Conservation (phyloP, 805 yeast species). For the Hermanozyma aechmeae region DNA sequence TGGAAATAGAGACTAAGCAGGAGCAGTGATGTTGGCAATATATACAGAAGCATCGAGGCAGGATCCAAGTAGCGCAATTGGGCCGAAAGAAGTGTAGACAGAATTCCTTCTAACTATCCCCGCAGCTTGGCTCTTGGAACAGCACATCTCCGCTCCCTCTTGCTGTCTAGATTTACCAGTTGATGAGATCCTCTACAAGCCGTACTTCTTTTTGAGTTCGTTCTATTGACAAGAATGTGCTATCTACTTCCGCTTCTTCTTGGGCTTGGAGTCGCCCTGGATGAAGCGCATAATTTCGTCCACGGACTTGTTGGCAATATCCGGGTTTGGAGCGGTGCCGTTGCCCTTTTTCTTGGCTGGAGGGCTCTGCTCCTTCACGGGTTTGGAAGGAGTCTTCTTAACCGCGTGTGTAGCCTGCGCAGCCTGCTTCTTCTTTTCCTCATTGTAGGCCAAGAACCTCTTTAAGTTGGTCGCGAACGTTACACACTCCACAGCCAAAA, state of each 20-base stretch:
- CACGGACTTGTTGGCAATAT: conserved; percentile 53
- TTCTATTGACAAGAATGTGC: too few relatives aligned
- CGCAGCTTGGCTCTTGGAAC: too few relatives aligned
- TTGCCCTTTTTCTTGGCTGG: conserved; percentile 9
- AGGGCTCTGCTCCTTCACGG: conserved; percentile 11
- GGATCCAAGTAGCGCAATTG: too few relatives aligned
- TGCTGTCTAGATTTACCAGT: too few relatives aligned
- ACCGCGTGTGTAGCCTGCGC: conserved; percentile 10
- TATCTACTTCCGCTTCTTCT: conserved; percentile 10
- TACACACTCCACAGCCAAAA: conserved; percentile 56
- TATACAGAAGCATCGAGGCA: too few relatives aligned
- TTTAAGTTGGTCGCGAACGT: conserved; percentile 54
- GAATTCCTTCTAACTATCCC: too few relatives aligned
- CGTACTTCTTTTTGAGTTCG: too few relatives aligned
- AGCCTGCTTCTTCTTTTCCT: conserved; percentile 20
- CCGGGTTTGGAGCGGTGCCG: conserved; percentile 32
- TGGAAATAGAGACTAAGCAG: conserved; percentile 4
- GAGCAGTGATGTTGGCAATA: background rate
- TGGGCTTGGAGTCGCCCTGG: conserved; percentile 39
- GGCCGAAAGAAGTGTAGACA: too few relatives aligned
- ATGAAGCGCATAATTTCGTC: conserved; percentile 68
- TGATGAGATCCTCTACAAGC: too few relatives aligned
- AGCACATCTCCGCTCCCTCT: too few relatives aligned
- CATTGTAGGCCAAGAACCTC: conserved; percentile 37
- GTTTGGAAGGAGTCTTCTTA: conserved; percentile 12